These are phyloP conservation scores for Phialophora macrospora DNA, from an alignment of 2,329 filamentous ascomycete genomes.

Conservation along the genomic window DNA sequence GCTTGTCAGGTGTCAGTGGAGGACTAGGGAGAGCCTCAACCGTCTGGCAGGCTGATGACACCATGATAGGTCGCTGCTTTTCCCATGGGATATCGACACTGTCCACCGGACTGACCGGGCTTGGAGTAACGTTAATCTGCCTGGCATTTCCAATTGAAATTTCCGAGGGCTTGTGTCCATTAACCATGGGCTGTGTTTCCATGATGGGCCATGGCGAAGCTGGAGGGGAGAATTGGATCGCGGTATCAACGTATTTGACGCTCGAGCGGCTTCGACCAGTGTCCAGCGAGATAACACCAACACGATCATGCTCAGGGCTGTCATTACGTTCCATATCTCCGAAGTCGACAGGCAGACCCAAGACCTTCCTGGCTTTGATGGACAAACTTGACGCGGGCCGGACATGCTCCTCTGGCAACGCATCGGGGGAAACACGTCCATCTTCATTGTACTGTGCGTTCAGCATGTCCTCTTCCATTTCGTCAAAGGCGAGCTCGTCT, in stretches of 20 bases:
- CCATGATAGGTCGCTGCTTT: constrained; percentile 44
- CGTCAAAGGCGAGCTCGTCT: constrained; percentile 86
- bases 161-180: constrained; percentile 39
- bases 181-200: constrained; percentile 59
- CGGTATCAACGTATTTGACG: constrained; percentile 71
- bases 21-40: constrained; percentile 46
- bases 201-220: constrained; percentile 65
- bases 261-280: constrained; percentile 18
- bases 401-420: constrained; percentile 49
- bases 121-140: constrained; percentile 23
- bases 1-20: constrained; percentile 45
- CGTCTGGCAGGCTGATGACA: constrained; percentile 52
- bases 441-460: constrained; percentile 72
- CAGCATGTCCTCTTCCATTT: constrained; percentile 67
- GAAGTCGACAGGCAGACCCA: constrained; percentile 49
- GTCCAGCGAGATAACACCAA: constrained; percentile 10
- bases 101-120: constrained; percentile 31
- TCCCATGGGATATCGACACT: constrained; percentile 32
- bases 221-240: constrained; percentile 81
- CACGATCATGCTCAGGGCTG: constrained; percentile 36
- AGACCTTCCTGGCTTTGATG: constrained; percentile 52
- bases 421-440: constrained; percentile 59
- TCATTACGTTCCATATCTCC: constrained; percentile 42
- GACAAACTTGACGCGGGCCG: constrained; percentile 50
- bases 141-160: constrained; percentile 31